Base-by-base conservation (phyloP, 2,329 filamentous ascomycete species). In the Xylariomycetidae sp. region DNA sequence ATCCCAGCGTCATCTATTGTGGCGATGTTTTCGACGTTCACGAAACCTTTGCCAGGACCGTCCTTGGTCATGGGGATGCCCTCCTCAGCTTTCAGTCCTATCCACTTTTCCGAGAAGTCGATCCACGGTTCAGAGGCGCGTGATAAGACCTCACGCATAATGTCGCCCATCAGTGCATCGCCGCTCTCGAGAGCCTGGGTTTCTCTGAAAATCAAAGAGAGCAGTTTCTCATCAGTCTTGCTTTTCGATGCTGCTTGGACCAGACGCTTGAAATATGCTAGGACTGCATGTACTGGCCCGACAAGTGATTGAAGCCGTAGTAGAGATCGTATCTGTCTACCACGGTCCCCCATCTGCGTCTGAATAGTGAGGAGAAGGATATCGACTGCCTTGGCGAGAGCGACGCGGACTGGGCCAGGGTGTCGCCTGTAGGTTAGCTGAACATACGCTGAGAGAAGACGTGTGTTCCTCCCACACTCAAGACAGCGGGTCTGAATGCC, bases 41-140 rank as follows among this genome's bases (percentile, higher is more conserved):
- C 68, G 46, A 85, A 84, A 16, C 72, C 68, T 44, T 72, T 76
- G 35, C 56, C 65, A 23, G 59, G 53, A 13, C 66, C 64, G 32
- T 65, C 52, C 49, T 68, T 78, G 5, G 67, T 65, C 19, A 79
- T 48, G 0, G 68, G 68, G 9, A 74, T 59, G 1, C 74, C 72
- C 22, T 68, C 61, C 44, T 83, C 78, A 3, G 65, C 61, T 39
- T 65, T 70, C 9, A 85, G 70, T 0, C 86, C 86, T 39, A 89
- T 76, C 85, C 85, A 92, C 49, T 80, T 76, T 44, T 82, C 73
- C 6, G 83, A 65, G 32, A 80, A 72, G 32, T 78, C 70, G 7
- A 84, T 61, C 74, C 81, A 88, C 1, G 82, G 82, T 18, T 61
- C 59, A 2, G 76, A 76, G 1, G 82, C 76, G 24, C 72, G 66